phyloP scores from a whole-genome alignment of 2,329 filamentous ascomycete genomes.

The Trichoderma lentiforme region DNA sequence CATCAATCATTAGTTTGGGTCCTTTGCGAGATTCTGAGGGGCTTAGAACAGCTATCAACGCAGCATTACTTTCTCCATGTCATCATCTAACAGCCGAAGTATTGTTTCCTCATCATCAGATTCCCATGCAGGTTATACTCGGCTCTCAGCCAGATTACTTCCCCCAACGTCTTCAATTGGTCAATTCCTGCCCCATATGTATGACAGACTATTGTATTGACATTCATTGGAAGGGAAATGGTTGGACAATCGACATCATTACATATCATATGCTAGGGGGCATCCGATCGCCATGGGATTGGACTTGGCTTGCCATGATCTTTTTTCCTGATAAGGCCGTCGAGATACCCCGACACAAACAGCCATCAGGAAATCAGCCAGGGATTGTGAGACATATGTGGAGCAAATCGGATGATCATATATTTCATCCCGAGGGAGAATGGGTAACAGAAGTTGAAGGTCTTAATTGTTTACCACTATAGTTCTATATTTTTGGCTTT shows the following conservation, averaged over 20 bases:
- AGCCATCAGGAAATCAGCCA: not conserved
- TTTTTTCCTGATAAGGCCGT: not conserved
- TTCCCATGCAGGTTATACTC: not conserved
- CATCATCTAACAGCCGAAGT: not conserved
- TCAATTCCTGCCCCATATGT: conserved; percentile 18
- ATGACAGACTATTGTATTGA: conserved; percentile 18
- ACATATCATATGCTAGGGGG: conserved; percentile 19
- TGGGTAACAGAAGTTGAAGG: not conserved
- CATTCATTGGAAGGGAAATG: not conserved
- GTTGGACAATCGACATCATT: conserved; percentile 15
- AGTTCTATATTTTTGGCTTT: too few species aligned
- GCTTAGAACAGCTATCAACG: not conserved
- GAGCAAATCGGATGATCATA: not conserved
- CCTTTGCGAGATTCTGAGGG: not conserved
- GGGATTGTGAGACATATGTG: not conserved
- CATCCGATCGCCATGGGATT: conserved; percentile 17
- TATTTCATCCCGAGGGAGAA: not conserved
- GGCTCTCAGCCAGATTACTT: conserved; percentile 7
- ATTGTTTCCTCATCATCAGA: not conserved
- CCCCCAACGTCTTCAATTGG: not conserved
- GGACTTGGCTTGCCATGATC: conserved; percentile 10
- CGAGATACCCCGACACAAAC: not conserved
- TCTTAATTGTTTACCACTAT: too few species aligned
- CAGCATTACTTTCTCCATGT: not conserved
- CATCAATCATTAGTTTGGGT: not conserved